These are phyloP conservation scores for Skeletonema marinoi DNA, from an alignment of 108 stramenopile genomes.

Conservation along the genomic window DNA sequence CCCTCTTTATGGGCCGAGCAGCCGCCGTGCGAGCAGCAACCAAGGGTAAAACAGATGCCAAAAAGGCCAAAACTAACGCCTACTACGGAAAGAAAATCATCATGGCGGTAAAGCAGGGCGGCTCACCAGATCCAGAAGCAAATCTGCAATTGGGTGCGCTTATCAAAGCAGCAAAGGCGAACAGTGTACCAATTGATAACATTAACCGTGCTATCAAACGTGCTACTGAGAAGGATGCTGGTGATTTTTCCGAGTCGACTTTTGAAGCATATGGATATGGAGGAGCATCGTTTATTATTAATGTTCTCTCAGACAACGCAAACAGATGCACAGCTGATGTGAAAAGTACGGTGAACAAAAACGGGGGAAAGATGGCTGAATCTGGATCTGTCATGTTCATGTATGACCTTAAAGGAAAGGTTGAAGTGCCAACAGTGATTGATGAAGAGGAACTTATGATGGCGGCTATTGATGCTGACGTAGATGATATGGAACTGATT, in stretches of 20 bases:
- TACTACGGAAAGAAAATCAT: slow-evolving; percentile 89
- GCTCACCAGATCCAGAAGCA: slow-evolving; percentile 74
- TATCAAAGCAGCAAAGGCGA: slow-evolving; percentile 84
- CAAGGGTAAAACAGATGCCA: slow-evolving; percentile 86
- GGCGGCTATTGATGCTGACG: slow-evolving; percentile 83
- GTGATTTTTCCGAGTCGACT: slow-evolving; percentile 79
- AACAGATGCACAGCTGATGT: slow-evolving; percentile 89
- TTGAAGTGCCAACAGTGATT: slow-evolving; percentile 58
- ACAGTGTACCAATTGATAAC: slow-evolving; percentile 87
- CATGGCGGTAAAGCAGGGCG: slow-evolving; percentile 90
- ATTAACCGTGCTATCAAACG: slow-evolving; percentile 89
- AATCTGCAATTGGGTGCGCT: slow-evolving; percentile 75
- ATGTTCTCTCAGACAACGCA: slow-evolving; percentile 83
- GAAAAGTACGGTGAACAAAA: slow-evolving; percentile 69
- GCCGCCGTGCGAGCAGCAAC: slow-evolving; percentile 88
- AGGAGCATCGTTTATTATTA: slow-evolving; percentile 75
- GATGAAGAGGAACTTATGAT: slow-evolving; percentile 79
- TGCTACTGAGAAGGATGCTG: slow-evolving; percentile 76
- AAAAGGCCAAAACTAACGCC: slow-evolving; percentile 87
- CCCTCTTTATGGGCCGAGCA: slow-evolving; percentile 87
- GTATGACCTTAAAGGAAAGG: slow-evolving; percentile 84
- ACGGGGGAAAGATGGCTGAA: slow-evolving; percentile 85
- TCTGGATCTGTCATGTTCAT: slow-evolving; percentile 83
- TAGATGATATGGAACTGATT: slow-evolving; percentile 79
- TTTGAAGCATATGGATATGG: slow-evolving; percentile 84